phyloP scores from a whole-genome alignment of 1,284 basidiomycete species.

The Sporisorium exsertum region DNA sequence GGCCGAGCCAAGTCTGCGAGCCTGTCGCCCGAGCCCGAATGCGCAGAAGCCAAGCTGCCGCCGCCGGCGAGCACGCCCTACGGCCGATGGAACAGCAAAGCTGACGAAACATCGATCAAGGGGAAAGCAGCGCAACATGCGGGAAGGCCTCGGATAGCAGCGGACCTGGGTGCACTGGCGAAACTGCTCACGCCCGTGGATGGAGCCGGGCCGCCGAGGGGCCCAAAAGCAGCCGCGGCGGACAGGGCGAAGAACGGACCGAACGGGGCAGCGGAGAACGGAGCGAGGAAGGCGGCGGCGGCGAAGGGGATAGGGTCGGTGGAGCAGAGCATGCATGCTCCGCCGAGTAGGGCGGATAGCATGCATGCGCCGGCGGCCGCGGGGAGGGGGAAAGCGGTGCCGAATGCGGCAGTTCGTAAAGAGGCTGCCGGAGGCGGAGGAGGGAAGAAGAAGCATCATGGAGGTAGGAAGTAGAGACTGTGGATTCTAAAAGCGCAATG shows the following conservation, averaged over 20 bases:
- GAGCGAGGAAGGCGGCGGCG: neutral
- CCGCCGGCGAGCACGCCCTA: constrained; percentile 41
- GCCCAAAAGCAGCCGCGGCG: neutral
- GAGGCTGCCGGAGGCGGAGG: neutral
- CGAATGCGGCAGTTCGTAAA: neutral
- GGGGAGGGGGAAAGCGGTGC: neutral
- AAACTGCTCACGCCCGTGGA: constrained; percentile 17
- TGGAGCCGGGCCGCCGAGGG: neutral
- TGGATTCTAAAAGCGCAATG: no score
- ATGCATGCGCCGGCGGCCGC: constrained; percentile 23
- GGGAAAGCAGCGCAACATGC: neutral
- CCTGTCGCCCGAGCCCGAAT: constrained; percentile 17
- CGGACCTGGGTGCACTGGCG: constrained; percentile 21
- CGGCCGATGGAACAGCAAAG: constrained; percentile 35
- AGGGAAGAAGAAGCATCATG: constrained; percentile 2
- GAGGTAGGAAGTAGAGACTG: constrained; percentile 4
- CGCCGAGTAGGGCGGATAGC: constrained; percentile 16
- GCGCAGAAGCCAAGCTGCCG: neutral
- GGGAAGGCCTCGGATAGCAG: constrained; percentile 7
- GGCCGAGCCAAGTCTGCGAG: constrained; percentile 31
- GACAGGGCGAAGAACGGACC: neutral
- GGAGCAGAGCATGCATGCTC: constrained; percentile 21
- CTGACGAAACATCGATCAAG: neutral
- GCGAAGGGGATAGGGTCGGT: neutral
- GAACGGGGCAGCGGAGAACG: neutral